phyloP scores from a whole-genome alignment of 2,329 filamentous ascomycete genomes.

The Emmonsiellopsis sp. region DNA sequence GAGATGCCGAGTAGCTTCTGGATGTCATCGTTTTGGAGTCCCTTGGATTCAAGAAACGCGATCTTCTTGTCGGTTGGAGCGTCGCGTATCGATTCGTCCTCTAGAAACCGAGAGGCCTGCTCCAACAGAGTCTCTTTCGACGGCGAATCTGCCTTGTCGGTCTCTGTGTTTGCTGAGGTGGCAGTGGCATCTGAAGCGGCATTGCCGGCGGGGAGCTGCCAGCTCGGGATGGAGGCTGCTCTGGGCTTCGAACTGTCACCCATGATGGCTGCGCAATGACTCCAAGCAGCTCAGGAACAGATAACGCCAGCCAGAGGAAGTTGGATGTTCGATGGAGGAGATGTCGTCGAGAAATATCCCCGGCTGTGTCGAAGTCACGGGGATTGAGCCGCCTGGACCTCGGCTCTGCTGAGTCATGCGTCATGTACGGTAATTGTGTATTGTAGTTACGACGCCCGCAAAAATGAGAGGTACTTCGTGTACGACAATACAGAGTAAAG shows the following conservation, averaged over 20 bases:
- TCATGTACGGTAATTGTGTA: neutral
- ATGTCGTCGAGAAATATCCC: neutral
- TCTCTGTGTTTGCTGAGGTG: slow-evolving; percentile 7
- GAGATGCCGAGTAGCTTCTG: slow-evolving; percentile 50
- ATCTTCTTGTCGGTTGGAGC: slow-evolving; percentile 63
- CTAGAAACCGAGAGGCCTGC: slow-evolving; percentile 66
- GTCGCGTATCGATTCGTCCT: slow-evolving; percentile 62
- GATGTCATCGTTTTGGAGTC: slow-evolving; percentile 59
- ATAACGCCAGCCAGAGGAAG: neutral
- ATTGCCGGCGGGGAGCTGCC: slow-evolving; percentile 23
- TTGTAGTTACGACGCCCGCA: neutral
- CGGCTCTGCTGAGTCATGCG: neutral
- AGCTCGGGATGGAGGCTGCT: slow-evolving; percentile 28
- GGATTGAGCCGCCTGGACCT: neutral
- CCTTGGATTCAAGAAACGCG: slow-evolving; percentile 69
- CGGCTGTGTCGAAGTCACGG: neutral
- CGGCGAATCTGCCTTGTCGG: slow-evolving; percentile 13
- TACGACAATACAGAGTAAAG: neutral
- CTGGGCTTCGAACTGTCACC: slow-evolving; percentile 22
- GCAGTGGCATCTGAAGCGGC: slow-evolving; percentile 28
- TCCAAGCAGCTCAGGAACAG: neutral
- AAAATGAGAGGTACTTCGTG: neutral
- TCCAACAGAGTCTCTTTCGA: slow-evolving; percentile 40
- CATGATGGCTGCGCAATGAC: slow-evolving; percentile 17
- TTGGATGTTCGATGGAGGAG: neutral